Evolutionary conservation across 805 yeast species (phyloP).

Genomic region (Gaillardinia entomophila): DNA sequence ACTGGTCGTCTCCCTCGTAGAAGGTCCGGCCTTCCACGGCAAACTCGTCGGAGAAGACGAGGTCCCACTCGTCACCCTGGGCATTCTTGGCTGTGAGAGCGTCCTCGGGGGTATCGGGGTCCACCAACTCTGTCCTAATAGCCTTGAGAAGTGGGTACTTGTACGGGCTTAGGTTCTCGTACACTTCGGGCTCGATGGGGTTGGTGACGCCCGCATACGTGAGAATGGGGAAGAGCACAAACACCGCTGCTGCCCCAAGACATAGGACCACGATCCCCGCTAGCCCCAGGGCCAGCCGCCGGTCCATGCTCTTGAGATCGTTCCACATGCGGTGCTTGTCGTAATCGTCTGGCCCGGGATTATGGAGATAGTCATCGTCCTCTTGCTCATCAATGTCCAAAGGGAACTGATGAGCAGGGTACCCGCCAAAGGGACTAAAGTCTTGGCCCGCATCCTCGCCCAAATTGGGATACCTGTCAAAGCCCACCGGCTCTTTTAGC

Average conservation of each 20-base stretch:
- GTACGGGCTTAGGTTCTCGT: conserved; percentile 49
- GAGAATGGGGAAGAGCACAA: conserved; percentile 75
- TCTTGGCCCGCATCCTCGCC: too few relatives aligned
- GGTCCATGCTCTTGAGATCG: conserved; percentile 65
- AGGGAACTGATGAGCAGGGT: conserved; percentile 91
- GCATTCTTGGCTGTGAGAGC: conserved; percentile 38
- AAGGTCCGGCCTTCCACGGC: conserved; percentile 86
- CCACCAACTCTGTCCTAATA: conserved; percentile 57
- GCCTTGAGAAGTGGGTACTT: conserved; percentile 53
- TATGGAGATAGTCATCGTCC: conserved; percentile 90
- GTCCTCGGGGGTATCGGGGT: conserved; percentile 61
- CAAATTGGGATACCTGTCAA: too few relatives aligned
- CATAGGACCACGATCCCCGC: conserved; percentile 54
- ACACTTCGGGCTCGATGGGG: conserved; percentile 18
- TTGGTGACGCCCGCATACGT: conserved; percentile 69
- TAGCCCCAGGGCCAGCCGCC: conserved; percentile 54
- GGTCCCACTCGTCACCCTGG: conserved; percentile 47
- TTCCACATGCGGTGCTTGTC: conserved; percentile 63
- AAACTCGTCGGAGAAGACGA: conserved; percentile 90
- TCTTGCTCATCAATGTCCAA: conserved; percentile 88
- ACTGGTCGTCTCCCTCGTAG: conserved; percentile 87
- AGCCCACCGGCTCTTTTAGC: too few relatives aligned
- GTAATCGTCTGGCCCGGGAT: conserved; percentile 90
- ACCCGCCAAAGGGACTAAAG: conserved; percentile 92
- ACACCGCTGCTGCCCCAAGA: conserved; percentile 59